Evolutionary conservation across 2,329 filamentous ascomycete genomes (phyloP).

Genomic region (Ramichloridium luteum): DNA sequence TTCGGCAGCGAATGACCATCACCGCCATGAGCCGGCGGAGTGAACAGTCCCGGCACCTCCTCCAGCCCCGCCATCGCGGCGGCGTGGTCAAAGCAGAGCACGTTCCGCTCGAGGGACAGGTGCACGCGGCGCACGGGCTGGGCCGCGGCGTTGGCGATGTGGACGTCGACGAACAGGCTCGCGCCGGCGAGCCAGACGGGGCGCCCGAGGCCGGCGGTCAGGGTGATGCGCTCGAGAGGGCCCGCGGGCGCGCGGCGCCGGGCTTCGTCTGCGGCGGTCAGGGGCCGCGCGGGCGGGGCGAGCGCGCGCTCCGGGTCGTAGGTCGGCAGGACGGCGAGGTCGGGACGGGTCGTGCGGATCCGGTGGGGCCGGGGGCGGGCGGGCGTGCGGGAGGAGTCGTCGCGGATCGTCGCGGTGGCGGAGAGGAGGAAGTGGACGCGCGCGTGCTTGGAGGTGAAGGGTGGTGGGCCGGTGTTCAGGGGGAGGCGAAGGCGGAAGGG

Average conservation of each 20-base stretch:
- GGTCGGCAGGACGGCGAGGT: slow-evolving; percentile 40
- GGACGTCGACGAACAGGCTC: slow-evolving; percentile 42
- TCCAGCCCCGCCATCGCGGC: slow-evolving; percentile 20
- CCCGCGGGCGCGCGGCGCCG: slow-evolving; percentile 28
- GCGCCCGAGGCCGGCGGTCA: slow-evolving; percentile 44
- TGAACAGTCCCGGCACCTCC: too few relatives aligned
- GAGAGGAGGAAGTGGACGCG: slow-evolving; percentile 40
- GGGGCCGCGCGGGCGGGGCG: slow-evolving; percentile 39
- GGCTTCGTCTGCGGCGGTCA: slow-evolving; percentile 39
- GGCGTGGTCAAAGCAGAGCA: slow-evolving; percentile 41
- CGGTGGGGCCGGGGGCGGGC: slow-evolving; percentile 34
- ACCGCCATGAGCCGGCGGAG: too few relatives aligned
- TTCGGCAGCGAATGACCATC: too few relatives aligned
- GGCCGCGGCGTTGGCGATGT: slow-evolving; percentile 38
- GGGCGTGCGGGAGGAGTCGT: slow-evolving; percentile 18
- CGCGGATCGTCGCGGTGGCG: slow-evolving; percentile 36
- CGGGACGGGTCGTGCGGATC: slow-evolving; percentile 38
- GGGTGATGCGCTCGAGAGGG: slow-evolving; percentile 33
- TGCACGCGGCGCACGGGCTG: slow-evolving; percentile 40
- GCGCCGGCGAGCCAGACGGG: slow-evolving; percentile 48
- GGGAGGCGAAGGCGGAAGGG: slow-evolving; percentile 43
- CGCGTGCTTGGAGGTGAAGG: slow-evolving; percentile 41
- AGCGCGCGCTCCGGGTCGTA: slow-evolving; percentile 46
- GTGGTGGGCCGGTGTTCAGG: slow-evolving; percentile 42
- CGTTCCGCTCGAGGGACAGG: slow-evolving; percentile 39